These are phyloP conservation scores for Leersia perrieri DNA, from an alignment of 176 grass and related monocot species.

Conservation along the genomic window DNA sequence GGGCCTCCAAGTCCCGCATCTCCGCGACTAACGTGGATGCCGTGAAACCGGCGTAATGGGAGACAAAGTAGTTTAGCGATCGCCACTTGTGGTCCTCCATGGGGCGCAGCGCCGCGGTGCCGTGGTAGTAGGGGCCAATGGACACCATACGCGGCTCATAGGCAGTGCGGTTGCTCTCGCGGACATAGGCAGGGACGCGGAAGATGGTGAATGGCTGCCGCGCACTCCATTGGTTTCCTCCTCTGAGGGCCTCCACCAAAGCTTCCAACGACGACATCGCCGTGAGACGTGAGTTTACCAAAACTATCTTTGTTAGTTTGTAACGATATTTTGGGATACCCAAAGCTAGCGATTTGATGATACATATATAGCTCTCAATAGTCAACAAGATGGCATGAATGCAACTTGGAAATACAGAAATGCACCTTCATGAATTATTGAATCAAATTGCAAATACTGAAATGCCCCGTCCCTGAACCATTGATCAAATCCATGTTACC, in stretches of 20 bases:
- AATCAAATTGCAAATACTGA: no score
- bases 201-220: conserved; percentile 7
- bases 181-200: not conserved
- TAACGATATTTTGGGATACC: no score
- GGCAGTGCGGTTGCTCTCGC: not conserved
- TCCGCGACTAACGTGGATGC: not conserved
- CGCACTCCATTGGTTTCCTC: not conserved
- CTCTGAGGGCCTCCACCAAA: not conserved
- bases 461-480: no score
- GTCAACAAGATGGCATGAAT: no score
- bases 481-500: no score
- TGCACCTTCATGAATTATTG: no score
- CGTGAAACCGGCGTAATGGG: not conserved
- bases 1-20: not conserved
- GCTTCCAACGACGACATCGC: not conserved
- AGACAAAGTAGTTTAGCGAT: not conserved
- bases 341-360: no score
- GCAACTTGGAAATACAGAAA: no score
- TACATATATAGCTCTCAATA: no score
- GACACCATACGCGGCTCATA: conserved; percentile 23
- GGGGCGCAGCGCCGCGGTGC: not conserved
- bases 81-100: conserved; percentile 27
- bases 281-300: no score
- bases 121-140: conserved; percentile 21
- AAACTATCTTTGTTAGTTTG: no score